phyloP scores from a whole-genome alignment of 2,329 filamentous ascomycete genomes.

The Stachybotrys elegans region DNA sequence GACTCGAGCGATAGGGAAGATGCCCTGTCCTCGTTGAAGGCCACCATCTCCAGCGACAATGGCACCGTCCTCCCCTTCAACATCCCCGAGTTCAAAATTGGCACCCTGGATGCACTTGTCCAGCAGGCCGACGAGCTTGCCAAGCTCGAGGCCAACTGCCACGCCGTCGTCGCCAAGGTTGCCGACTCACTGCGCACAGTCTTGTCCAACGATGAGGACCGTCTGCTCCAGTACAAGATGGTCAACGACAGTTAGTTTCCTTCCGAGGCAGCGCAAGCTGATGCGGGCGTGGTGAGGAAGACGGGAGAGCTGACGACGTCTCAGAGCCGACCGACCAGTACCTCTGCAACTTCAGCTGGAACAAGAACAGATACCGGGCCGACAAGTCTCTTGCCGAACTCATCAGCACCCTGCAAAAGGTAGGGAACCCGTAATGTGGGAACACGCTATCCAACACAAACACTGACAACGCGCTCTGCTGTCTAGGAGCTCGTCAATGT shows the following conservation, averaged over 20 bases:
- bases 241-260: conserved; percentile 79
- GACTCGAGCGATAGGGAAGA: conserved; percentile 76
- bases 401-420: conserved; percentile 84
- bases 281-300: neutral
- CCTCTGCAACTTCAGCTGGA: conserved; percentile 85
- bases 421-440: too few species aligned
- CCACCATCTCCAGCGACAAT: conserved; percentile 68
- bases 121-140: conserved; percentile 93
- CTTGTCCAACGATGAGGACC: conserved; percentile 78
- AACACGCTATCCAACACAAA: too few species aligned
- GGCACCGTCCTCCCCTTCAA: conserved; percentile 72
- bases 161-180: conserved; percentile 81
- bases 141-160: conserved; percentile 78
- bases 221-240: conserved; percentile 80
- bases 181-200: conserved; percentile 78
- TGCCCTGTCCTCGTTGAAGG: conserved; percentile 69
- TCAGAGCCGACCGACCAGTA: conserved; percentile 95
- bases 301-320: conserved; percentile 19
- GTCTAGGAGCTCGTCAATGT: conserved; percentile 78
- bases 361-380: conserved; percentile 93
- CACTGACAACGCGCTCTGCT: conserved; percentile 7
- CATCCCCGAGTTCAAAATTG: conserved; percentile 95
- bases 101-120: conserved; percentile 88
- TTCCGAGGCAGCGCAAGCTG: conserved; percentile 2
- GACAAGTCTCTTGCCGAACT: conserved; percentile 87